phyloP scores from a whole-genome alignment of 2,329 filamentous ascomycete species.

The Fusarium graminum region DNA sequence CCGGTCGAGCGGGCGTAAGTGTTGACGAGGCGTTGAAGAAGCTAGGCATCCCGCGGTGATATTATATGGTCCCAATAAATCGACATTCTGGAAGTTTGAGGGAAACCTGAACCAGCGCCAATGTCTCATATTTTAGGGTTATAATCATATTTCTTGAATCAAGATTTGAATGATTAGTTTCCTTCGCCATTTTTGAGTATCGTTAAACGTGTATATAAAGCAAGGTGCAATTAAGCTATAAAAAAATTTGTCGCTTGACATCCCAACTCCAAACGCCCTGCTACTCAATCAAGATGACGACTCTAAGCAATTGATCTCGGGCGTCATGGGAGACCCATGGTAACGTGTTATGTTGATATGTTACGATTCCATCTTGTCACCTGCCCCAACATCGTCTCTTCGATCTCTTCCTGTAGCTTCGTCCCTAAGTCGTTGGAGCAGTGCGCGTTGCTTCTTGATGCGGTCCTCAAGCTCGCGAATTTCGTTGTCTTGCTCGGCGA shows the following conservation, averaged over 20 bases:
- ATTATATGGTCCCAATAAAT: not conserved
- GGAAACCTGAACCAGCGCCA: not conserved
- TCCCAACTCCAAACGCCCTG: conserved; percentile 34
- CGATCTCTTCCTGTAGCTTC: conserved; percentile 56
- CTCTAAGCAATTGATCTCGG: not conserved
- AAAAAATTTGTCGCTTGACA: conserved; percentile 16
- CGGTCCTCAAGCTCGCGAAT: conserved; percentile 74
- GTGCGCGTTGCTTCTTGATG: conserved; percentile 71
- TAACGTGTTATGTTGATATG: conserved; percentile 6
- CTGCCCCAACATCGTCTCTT: conserved; percentile 48
- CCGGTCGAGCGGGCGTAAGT: conserved; percentile 71
- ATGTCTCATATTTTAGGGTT: not conserved
- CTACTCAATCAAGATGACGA: conserved; percentile 13
- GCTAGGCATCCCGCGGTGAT: conserved; percentile 57
- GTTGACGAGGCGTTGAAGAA: conserved; percentile 74
- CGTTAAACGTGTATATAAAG: conserved; percentile 21
- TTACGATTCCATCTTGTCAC: conserved; percentile 60
- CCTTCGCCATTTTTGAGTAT: not conserved
- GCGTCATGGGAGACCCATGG: conserved; percentile 13
- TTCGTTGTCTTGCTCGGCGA: conserved; percentile 78
- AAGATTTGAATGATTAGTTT: not conserved
- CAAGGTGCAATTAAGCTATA: conserved; percentile 29
- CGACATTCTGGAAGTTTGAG: not conserved
- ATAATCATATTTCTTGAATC: not conserved
- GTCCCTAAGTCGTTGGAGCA: conserved; percentile 66